These are phyloP conservation scores for Ophiocordyceps camponoti-leonardi DNA, from an alignment of 2,329 filamentous ascomycete genomes.

Conservation along the genomic window DNA sequence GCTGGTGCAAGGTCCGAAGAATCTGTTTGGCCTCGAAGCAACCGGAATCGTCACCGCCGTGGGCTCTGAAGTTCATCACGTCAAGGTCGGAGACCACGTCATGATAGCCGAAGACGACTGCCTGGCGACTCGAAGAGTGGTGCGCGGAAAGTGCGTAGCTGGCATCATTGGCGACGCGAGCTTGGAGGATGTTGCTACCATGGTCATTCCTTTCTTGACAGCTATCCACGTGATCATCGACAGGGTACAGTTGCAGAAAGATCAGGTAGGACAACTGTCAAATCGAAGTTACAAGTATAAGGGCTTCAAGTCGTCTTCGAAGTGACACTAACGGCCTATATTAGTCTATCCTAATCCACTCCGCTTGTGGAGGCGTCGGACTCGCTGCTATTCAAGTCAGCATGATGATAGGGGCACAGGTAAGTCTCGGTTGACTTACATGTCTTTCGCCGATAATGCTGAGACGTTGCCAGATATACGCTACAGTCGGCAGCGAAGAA, in stretches of 20 bases:
- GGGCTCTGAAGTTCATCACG: conserved; percentile 2
- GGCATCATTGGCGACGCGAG: conserved; percentile 15
- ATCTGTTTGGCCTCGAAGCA: conserved; percentile 12
- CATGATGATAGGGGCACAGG: conserved; percentile 8
- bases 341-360: conserved; percentile 16
- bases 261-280: conserved; percentile 1
- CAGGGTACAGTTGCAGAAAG: conserved; percentile 2
- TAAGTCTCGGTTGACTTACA: no score
- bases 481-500: conserved; percentile 12
- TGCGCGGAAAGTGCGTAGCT: conserved; percentile 7
- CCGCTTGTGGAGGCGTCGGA: conserved; percentile 13
- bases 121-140: conserved; percentile 8
- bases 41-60: conserved; percentile 7
- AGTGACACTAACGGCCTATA: no score
- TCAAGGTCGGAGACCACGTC: conserved; percentile 18
- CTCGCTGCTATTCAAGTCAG: conserved; percentile 12
- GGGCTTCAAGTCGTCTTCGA: no score
- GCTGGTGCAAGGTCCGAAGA: conserved; percentile 1
- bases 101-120: conserved; percentile 6
- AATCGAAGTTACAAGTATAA: no score
- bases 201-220: conserved; percentile 16
- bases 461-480: conserved; percentile 4
- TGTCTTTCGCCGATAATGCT: no score
- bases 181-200: conserved; percentile 15
- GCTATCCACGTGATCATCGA: conserved; percentile 7